These are phyloP conservation scores for Geotrichum australiense DNA, from an alignment of 1,139 yeast species.

Conservation along the genomic window DNA sequence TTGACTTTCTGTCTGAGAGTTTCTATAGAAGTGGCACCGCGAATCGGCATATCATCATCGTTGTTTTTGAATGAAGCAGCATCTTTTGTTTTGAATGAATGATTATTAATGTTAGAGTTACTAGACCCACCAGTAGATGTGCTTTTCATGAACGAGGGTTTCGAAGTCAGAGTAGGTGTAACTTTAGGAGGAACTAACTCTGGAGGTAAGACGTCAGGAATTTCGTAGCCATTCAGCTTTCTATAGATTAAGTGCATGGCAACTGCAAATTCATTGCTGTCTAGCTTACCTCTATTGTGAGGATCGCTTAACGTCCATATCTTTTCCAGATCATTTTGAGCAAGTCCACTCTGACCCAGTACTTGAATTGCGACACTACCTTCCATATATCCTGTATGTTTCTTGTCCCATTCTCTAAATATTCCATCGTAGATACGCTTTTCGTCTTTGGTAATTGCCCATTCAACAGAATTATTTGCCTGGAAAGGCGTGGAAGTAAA, in stretches of 20 bases:
- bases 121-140: constrained; percentile 1
- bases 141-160: constrained; percentile 38
- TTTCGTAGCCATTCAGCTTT: constrained; percentile 64
- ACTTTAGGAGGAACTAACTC: constrained; percentile 65
- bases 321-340: constrained; percentile 75
- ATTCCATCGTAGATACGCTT: constrained; percentile 80
- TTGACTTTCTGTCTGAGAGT: constrained; percentile 52
- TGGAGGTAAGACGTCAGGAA: constrained; percentile 56
- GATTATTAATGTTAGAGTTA: constrained; percentile 3
- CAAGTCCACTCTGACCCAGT: constrained; percentile 83
- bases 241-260: constrained; percentile 92
- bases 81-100: constrained; percentile 25
- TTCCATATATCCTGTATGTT: constrained; percentile 59
- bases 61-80: constrained; percentile 54
- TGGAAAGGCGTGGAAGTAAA: constrained; percentile 29
- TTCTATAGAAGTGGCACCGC: constrained; percentile 18
- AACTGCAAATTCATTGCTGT: constrained; percentile 80
- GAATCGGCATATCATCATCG: constrained; percentile 60
- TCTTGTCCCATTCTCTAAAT: constrained; percentile 78
- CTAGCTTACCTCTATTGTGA: constrained; percentile 76
- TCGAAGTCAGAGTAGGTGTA: constrained; percentile 42
- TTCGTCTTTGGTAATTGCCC: constrained; percentile 84
- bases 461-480: constrained; percentile 38
- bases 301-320: constrained; percentile 96
- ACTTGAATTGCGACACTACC: constrained; percentile 81